These are phyloP conservation scores for Plectosphaerella plurivora DNA, from an alignment of 2,329 filamentous ascomycete genomes.

Conservation along the genomic window DNA sequence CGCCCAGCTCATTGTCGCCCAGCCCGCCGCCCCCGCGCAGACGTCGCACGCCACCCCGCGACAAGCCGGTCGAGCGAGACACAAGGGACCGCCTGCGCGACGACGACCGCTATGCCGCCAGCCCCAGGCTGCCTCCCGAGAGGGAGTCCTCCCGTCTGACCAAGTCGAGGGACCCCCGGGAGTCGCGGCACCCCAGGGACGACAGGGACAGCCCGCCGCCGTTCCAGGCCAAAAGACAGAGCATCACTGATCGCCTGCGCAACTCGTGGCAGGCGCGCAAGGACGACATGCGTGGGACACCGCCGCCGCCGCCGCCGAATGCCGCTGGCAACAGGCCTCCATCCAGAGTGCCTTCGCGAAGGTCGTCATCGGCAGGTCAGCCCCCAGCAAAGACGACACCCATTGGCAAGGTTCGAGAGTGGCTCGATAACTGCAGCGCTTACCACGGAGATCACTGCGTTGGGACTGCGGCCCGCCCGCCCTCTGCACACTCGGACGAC, in stretches of 20 bases:
- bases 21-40: constrained; percentile 5
- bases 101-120: not conserved
- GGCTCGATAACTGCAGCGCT: constrained; percentile 38
- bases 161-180: constrained; percentile 7
- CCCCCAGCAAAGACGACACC: constrained; percentile 24
- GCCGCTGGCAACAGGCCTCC: not conserved
- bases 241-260: constrained; percentile 33
- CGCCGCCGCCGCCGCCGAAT: constrained; percentile 5
- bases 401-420: constrained; percentile 32
- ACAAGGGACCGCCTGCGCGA: not conserved
- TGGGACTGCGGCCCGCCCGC: constrained; percentile 15
- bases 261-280: constrained; percentile 15
- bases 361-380: constrained; percentile 8
- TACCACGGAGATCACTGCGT: constrained; percentile 36
- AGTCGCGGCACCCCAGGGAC: constrained; percentile 15
- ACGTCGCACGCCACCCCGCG: not conserved
- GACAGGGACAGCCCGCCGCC: constrained; percentile 15
- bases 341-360: constrained; percentile 3
- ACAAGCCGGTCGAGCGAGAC: not conserved
- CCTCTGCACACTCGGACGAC: constrained; percentile 3
- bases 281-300: constrained; percentile 8
- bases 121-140: not conserved
- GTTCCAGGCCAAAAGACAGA: constrained; percentile 29
- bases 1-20: constrained; percentile 6
- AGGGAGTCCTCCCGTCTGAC: not conserved